These are phyloP conservation scores for Globisporangium paddicum DNA, from an alignment of 352 stramenopile species.

Conservation along the genomic window DNA sequence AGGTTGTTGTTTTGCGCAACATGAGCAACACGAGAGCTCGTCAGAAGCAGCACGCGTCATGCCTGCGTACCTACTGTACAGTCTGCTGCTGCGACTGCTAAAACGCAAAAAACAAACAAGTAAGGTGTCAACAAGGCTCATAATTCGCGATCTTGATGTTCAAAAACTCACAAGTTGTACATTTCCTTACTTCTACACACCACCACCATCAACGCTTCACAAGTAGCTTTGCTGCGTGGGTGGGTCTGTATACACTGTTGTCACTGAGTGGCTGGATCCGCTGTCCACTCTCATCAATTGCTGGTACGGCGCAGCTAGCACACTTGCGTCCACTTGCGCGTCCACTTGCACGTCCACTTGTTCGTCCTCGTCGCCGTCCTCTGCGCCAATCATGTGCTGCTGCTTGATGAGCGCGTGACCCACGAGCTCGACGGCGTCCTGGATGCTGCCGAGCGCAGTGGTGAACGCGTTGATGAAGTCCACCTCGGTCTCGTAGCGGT, in stretches of 20 bases:
- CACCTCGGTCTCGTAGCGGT: conserved; percentile 53
- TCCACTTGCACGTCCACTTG: conserved; percentile 10
- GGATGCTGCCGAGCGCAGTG: conserved; percentile 33
- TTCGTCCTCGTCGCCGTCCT: conserved; percentile 21
- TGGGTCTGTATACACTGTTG: background rate
- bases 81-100: too few species aligned
- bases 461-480: conserved; percentile 52
- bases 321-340: background rate
- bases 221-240: too few species aligned
- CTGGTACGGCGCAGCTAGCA: background rate
- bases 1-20: too few species aligned
- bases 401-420: conserved; percentile 47
- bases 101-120: too few species aligned
- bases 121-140: too few species aligned
- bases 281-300: background rate
- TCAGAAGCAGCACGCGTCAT: too few species aligned
- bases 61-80: too few species aligned
- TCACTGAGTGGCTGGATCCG: background rate
- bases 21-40: too few species aligned
- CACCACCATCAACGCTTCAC: background rate
- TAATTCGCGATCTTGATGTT: too few species aligned
- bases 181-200: too few species aligned
- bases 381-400: conserved; percentile 53
- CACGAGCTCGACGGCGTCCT: conserved; percentile 43
- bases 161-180: too few species aligned